Base-by-base conservation (phyloP, 2,329 filamentous ascomycete species). In the Daldinia sp. region DNA sequence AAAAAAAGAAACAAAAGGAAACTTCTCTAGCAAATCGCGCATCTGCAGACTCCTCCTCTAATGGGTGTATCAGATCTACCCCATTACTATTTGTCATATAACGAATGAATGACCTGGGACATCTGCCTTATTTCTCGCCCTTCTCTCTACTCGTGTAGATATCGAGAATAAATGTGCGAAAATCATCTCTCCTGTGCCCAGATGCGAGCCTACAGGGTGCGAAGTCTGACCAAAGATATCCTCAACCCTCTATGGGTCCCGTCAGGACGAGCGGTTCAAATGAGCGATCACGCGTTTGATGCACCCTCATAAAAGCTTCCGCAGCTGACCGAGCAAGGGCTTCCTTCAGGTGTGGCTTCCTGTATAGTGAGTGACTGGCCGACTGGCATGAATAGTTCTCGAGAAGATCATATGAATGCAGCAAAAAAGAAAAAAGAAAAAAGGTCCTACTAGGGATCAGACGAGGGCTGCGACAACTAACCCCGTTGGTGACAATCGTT, bases 321-420 rank as follows among this genome's bases (percentile, higher is more conserved):
- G 46, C 46, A 51, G 46, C 26, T 51, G 15, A 13, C 15, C 26
- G 12, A 51, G 46, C 46, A 51, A 51, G 46, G 28, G 26, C 13
- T 51, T 51, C 26, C 46, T 51, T 51, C 26, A 33, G 46, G 46
- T n/a, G 15, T 30, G 7, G 28, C 26, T n/a, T 13, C 7, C 13
- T 9, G 15, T n/a, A n/a, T 18, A 15, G 2, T 30, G 46, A 15
- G 13, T 33, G 6, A 26, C 13, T 39, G 35, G 35, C 35, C 13
- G 35, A 13, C 13, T 13, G 35, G 35, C 15, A 33, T 51, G 26
- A 6, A 5, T 12, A 26, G 28, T n/a, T 9, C 15, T 15, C 26
- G 26, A 18, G 46, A 51, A 51, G 46, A 51, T 26, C 13, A 12
- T 33, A 3, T 51, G 15, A 3, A n/a, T 30, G 46, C n/a, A 51